These are phyloP conservation scores for Xenosphaeropsis pyriputrescens DNA, from an alignment of 2,329 filamentous ascomycete genomes.

Conservation along the genomic window DNA sequence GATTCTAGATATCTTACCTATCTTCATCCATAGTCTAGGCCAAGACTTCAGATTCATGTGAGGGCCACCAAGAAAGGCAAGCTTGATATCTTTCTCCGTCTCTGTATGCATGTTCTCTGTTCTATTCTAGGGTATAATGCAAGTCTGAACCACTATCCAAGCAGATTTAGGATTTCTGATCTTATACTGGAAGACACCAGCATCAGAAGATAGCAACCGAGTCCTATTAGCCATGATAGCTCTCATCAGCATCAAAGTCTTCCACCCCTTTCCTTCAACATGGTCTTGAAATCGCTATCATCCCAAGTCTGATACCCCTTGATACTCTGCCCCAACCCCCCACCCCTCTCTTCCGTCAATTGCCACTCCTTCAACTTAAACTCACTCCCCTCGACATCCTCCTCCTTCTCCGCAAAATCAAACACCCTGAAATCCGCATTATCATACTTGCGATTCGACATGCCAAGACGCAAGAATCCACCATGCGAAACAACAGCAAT, in stretches of 20 bases:
- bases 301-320: conserved; percentile 7
- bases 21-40: too few species aligned
- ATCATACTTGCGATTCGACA: conserved; percentile 11
- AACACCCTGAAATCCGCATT: conserved; percentile 19
- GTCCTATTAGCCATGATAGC: too few species aligned
- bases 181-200: too few species aligned
- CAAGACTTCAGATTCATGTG: too few species aligned
- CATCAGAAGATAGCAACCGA: too few species aligned
- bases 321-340: conserved; percentile 15
- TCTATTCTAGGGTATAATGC: too few species aligned
- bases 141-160: too few species aligned
- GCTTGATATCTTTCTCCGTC: too few species aligned
- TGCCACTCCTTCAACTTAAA: conserved; percentile 14
- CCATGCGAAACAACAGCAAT: conserved; percentile 18
- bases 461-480: conserved; percentile 13
- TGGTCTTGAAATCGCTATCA: background rate
- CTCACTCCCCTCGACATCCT: background rate
- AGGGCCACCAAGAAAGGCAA: too few species aligned
- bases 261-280: background rate
- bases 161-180: too few species aligned
- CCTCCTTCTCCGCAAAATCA: conserved; percentile 9
- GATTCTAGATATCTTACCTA: too few species aligned
- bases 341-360: conserved; percentile 14
- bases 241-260: background rate
- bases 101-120: too few species aligned